Base-by-base conservation (phyloP, 192 early-diverging fungal genomes). In the Backusella luteola region DNA sequence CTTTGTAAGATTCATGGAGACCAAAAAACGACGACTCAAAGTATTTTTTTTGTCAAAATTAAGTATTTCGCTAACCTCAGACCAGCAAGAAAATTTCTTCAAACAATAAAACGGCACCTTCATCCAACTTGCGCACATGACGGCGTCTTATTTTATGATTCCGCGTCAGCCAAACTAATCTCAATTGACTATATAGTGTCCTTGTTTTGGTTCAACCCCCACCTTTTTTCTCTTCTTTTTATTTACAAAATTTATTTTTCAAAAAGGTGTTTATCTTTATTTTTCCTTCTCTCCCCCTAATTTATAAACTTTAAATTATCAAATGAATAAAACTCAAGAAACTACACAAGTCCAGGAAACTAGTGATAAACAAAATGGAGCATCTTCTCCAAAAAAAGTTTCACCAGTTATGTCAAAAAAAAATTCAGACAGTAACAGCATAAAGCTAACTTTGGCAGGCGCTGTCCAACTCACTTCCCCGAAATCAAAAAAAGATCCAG, bases 51-150 rank as follows among this genome's bases (percentile, higher is more conserved):
- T 19, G 2, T 21, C 8, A 36, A 69, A 35, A 69, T 36, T 36
- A 69, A 19, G 35, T 21, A 19, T 35, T 69, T 69, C 32, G 67
- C 67, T 69, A 69, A 69, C 67, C 67, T 69, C 67, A 69, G 67
- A 69, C 67, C 67, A 69, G 67, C 67, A 69, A 66, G 35, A 68
- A 68, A 35, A 35, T 34, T 35, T 68, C 35, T 68, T n/a, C 34
- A 36, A 36, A 36, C 67, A 69, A 36, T 34, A 36, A 67, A 34
- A 69, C n/a, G 67, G 34, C 35, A 34, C 0, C 8, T 69, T 19
- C n/a, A 69, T 69, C 17, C 8, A 35, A 21, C 34, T 19, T 36
- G 34, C 34, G 35, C 67, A 69, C 67, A 69, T 69, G 67, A 69
- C 67, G 67, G 67, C 35, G 34, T 69, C 35, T 69, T 68, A 36